Conservation (phyloP, 768 basidiomycete genomes). For the Lactarius vividus region DNA sequence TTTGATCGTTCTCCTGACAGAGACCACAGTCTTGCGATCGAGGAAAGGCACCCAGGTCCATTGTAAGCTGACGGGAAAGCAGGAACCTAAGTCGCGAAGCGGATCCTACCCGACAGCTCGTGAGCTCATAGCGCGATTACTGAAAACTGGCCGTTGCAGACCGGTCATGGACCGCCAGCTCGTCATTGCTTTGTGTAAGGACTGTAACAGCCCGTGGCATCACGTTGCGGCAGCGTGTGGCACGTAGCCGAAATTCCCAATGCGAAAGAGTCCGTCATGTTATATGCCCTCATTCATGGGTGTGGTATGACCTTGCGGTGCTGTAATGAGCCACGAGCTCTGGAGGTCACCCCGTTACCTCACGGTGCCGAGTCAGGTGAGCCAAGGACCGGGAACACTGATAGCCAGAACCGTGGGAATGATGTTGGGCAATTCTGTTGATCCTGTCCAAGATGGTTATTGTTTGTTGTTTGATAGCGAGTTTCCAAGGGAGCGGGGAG, state of each 20-base stretch:
- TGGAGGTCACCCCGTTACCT: not conserved
- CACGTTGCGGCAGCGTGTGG: not conserved
- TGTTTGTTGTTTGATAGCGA: constrained; percentile 6
- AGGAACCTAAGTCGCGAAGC: not conserved
- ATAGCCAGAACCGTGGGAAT: not conserved
- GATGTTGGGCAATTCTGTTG: not conserved
- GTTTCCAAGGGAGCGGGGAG: constrained; percentile 19
- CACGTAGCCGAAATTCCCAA: not conserved
- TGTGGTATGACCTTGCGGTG: too few relatives aligned
- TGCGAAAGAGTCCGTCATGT: not conserved
- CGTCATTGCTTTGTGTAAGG: not conserved
- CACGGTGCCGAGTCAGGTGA: not conserved
- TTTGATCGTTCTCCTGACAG: not conserved
- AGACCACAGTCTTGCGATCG: not conserved
- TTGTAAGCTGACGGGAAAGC: not conserved
- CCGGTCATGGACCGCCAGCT: not conserved
- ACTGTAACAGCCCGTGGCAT: not conserved
- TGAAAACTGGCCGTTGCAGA: not conserved
- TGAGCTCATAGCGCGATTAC: not conserved
- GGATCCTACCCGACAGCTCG: not conserved
- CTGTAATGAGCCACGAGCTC: not conserved
- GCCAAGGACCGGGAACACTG: constrained; percentile 12
- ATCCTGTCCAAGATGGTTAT: not conserved
- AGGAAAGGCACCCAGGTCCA: not conserved
- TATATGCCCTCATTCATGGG: not conserved